Conservation (phyloP, 257 asterid species). For the Fraxinus anomala region DNA sequence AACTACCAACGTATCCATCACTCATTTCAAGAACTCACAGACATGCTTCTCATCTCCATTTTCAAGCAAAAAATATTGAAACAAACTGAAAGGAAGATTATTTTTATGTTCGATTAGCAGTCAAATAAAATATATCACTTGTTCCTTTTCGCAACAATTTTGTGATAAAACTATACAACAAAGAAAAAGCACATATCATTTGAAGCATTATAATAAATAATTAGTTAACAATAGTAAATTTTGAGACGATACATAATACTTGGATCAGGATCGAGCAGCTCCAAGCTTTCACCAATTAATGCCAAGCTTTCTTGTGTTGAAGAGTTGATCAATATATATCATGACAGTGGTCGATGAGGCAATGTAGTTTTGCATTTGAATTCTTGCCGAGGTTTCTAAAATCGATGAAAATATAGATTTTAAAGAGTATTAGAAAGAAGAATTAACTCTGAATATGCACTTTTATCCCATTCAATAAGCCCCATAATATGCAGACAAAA, state of each 20-base stretch:
- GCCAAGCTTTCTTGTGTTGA: conserved; percentile 65
- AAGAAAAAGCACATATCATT: not conserved
- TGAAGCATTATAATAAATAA: not conserved
- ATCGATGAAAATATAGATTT: conserved; percentile 2
- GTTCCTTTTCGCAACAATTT: not conserved
- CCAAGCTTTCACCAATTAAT: conserved; percentile 64
- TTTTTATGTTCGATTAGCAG: no score
- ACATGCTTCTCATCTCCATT: no score
- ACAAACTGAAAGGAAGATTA: not conserved
- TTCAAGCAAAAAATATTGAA: no score
- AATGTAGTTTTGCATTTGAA: conserved; percentile 70
- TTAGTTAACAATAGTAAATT: not conserved
- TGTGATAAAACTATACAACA: not conserved
- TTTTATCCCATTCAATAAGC: not conserved
- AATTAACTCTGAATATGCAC: not conserved
- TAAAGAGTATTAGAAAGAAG: not conserved
- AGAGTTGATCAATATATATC: conserved; percentile 66
- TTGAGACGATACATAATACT: conserved; percentile 1
- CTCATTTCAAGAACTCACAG: no score
- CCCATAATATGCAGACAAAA: no score
- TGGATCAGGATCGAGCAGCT: conserved; percentile 7
- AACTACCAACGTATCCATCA: no score
- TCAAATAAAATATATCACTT: no score
- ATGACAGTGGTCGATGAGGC: conserved; percentile 54
- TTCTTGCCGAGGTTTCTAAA: conserved; percentile 69